These are phyloP conservation scores for Podospora tetraspora DNA, from an alignment of 495 filamentous ascomycete genomes.

Conservation along the genomic window DNA sequence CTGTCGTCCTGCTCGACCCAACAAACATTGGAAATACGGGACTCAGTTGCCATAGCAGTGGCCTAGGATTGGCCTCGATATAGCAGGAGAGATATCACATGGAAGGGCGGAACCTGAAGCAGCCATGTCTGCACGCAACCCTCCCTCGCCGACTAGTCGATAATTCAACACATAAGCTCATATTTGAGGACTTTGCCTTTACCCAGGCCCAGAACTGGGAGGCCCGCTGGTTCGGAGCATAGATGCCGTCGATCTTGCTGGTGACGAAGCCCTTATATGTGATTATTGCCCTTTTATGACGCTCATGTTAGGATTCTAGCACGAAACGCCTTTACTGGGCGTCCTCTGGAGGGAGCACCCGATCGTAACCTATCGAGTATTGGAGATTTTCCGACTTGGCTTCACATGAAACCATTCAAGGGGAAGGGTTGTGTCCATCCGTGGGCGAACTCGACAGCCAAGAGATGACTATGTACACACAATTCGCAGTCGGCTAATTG, in stretches of 20 bases:
- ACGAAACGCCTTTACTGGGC: neutral
- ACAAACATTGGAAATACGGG: neutral
- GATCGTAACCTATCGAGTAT: neutral
- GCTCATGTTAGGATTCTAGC: neutral
- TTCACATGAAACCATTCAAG: neutral
- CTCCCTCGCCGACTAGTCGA: neutral
- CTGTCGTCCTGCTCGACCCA: neutral
- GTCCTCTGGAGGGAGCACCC: neutral
- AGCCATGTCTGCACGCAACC: neutral
- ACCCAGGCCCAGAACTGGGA: neutral
- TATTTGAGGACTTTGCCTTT: conserved; percentile 10
- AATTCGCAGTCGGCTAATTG: neutral
- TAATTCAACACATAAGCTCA: neutral
- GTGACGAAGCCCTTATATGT: conserved; percentile 2
- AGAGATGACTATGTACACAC: neutral
- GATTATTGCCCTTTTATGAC: neutral
- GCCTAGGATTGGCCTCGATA: neutral
- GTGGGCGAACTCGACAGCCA: neutral
- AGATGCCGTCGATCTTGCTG: conserved; percentile 9
- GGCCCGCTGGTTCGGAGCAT: neutral
- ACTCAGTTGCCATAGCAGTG: neutral
- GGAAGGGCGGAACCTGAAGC: neutral
- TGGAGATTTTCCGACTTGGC: neutral
- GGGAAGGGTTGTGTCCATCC: neutral
- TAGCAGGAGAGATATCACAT: neutral